Percentiles rank a stretch among this genome's conserved stretches.
These are phyloP conservation scores for Penicillium coffeae DNA, from an alignment of 495 filamentous ascomycete genomes.

Conservation along the genomic window DNA sequence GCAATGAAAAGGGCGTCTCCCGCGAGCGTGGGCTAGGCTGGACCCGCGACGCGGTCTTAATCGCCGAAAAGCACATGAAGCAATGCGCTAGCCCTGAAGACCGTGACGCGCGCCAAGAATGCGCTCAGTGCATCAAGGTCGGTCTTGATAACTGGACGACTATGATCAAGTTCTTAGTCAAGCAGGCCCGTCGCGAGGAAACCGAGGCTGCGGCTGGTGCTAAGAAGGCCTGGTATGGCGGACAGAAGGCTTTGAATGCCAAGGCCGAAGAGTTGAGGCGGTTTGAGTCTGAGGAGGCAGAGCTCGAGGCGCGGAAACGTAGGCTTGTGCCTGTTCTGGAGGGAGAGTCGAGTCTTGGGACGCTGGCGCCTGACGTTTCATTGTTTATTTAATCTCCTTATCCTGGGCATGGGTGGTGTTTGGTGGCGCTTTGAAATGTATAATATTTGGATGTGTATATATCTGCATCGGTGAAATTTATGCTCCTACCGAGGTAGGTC, in stretches of 20 bases:
- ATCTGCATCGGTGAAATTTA: no score
- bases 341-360: constrained; percentile 28
- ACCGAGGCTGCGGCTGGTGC: constrained; percentile 30
- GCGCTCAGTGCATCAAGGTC: constrained; percentile 67
- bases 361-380: constrained; percentile 31
- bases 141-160: constrained; percentile 70
- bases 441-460: no score
- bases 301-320: constrained; percentile 39
- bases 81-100: constrained; percentile 38
- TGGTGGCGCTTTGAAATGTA: neutral
- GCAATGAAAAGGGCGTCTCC: constrained; percentile 52
- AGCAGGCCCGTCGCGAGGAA: constrained; percentile 46
- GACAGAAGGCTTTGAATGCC: constrained; percentile 24
- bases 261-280: constrained; percentile 30
- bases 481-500: no score
- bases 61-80: constrained; percentile 51
- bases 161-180: constrained; percentile 61
- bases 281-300: constrained; percentile 38
- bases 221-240: constrained; percentile 48
- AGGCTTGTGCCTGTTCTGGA: constrained; percentile 30
- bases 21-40: constrained; percentile 52
- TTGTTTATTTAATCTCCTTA: constrained; percentile 28
- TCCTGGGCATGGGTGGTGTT: neutral
- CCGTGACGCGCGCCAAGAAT: constrained; percentile 45
- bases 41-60: constrained; percentile 79